These are phyloP conservation scores for Terana coerulea DNA, from an alignment of 768 basidiomycete genomes.

Conservation along the genomic window DNA sequence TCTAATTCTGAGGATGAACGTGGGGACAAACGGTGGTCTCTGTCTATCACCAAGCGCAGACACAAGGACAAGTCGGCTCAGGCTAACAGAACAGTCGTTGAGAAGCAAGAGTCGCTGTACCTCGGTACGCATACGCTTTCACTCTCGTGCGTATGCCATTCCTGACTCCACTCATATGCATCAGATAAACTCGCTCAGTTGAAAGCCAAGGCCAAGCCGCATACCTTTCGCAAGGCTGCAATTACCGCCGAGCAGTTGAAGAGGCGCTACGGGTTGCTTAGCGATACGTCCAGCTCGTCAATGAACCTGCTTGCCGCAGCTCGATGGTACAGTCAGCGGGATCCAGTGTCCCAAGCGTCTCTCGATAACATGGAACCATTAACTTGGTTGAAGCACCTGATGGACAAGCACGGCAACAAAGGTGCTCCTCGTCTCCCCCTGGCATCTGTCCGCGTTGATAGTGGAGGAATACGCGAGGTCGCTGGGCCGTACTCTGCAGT, in stretches of 20 bases:
- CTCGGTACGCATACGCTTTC: constrained; percentile 38
- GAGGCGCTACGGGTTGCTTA: constrained; percentile 60
- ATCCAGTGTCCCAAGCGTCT: constrained; percentile 41
- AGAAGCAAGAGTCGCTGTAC: constrained; percentile 58
- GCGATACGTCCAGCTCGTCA: constrained; percentile 30
- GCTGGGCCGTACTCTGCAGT: constrained; percentile 35
- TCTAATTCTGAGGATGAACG: constrained; percentile 49
- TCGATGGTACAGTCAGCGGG: constrained; percentile 59
- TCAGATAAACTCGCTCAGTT: constrained; percentile 59
- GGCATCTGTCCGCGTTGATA: constrained; percentile 66
- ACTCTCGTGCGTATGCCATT: background rate
- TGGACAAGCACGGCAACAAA: constrained; percentile 41
- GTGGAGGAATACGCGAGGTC: constrained; percentile 61
- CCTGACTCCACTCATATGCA: no score
- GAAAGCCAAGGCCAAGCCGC: constrained; percentile 42
- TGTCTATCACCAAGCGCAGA: constrained; percentile 56
- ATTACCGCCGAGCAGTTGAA: constrained; percentile 63
- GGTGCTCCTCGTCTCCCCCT: constrained; percentile 39
- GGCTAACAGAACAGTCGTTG: constrained; percentile 40
- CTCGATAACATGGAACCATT: constrained; percentile 67
- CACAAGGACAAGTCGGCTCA: constrained; percentile 52
- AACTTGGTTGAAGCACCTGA: constrained; percentile 67
- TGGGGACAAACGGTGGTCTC: constrained; percentile 56
- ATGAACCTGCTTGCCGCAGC: constrained; percentile 49
- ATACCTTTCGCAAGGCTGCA: constrained; percentile 58